A percentile compares a stretch with the other conserved stretches of the same genome.
phyloP scores from a whole-genome alignment of 2,329 filamentous ascomycete species.

The Penicillium brasilianum region DNA sequence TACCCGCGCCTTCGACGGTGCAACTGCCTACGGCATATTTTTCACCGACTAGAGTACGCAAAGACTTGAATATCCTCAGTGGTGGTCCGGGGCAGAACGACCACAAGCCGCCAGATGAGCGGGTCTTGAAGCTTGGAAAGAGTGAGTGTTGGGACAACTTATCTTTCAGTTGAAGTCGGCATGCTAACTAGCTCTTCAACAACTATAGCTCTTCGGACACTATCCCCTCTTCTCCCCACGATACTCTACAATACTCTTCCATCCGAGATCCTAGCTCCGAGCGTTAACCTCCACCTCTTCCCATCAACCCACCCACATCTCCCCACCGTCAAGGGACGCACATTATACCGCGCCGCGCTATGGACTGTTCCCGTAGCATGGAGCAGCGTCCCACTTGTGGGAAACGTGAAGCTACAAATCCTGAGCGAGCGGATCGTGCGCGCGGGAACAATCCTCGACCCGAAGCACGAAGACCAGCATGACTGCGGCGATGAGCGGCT shows the following conservation, averaged over 20 bases:
- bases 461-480: conserved; percentile 40
- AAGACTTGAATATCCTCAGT: conserved; percentile 31
- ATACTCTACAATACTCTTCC: conserved; percentile 66
- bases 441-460: conserved; percentile 48
- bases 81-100: conserved; percentile 36
- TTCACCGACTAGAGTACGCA: conserved; percentile 30
- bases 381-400: conserved; percentile 88
- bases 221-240: conserved; percentile 67
- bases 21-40: conserved; percentile 31
- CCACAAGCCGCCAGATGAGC: conserved; percentile 61
- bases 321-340: conserved; percentile 85
- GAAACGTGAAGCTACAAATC: conserved; percentile 86
- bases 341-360: conserved; percentile 88
- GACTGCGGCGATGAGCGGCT: conserved; percentile 70
- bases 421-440: conserved; percentile 87
- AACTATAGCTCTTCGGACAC: conserved; percentile 59
- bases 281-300: conserved; percentile 67
- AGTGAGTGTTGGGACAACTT: conserved; percentile 51
- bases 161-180: neutral
- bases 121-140: conserved; percentile 65
- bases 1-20: conserved; percentile 29
- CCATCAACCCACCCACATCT: conserved; percentile 68
- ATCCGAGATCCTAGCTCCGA: conserved; percentile 65
- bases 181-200: neutral
- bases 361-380: conserved; percentile 97